A percentile compares a stretch with the other conserved stretches of the same genome.
Evolutionary conservation across 2,329 filamentous ascomycete species (phyloP).

Genomic region (Blastomyces silverae): DNA sequence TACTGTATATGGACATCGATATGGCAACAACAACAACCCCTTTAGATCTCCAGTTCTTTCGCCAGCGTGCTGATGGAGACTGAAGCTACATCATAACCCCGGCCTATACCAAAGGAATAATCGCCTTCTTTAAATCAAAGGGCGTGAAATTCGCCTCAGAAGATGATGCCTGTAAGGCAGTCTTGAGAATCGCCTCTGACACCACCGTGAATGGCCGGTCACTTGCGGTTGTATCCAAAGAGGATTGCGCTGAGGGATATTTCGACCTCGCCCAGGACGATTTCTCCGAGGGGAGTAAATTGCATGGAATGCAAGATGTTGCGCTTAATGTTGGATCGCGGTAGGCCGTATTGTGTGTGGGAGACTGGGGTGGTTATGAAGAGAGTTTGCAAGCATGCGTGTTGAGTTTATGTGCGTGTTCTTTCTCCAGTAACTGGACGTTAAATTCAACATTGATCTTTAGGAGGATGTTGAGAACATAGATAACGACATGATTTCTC

Average conservation of each 20-base stretch:
- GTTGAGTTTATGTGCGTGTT: neutral
- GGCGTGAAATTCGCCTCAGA: conserved; percentile 25
- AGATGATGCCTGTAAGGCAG: conserved; percentile 35
- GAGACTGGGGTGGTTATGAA: neutral
- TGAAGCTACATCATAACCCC: conserved; percentile 16
- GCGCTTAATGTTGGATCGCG: conserved; percentile 50
- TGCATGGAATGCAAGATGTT: conserved; percentile 52
- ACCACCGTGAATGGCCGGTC: conserved; percentile 30
- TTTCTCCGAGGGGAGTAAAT: conserved; percentile 26
- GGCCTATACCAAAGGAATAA: conserved; percentile 24
- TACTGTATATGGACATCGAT: neutral
- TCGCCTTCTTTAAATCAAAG: conserved; percentile 39
- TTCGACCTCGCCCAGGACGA: conserved; percentile 34
- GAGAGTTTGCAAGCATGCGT: neutral
- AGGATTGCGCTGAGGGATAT: conserved; percentile 30
- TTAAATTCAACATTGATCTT: neutral
- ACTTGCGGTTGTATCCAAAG: conserved; percentile 31
- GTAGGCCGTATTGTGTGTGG: neutral
- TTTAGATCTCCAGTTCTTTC: no score
- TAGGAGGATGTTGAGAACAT: neutral
- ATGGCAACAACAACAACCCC: neutral
- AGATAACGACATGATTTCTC: neutral
- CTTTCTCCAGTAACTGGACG: neutral
- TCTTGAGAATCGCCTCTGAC: conserved; percentile 28
- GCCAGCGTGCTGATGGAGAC: conserved; percentile 5